Conservation (phyloP, 1,284 basidiomycete genomes). For the Stygiomarasmius scandens region DNA sequence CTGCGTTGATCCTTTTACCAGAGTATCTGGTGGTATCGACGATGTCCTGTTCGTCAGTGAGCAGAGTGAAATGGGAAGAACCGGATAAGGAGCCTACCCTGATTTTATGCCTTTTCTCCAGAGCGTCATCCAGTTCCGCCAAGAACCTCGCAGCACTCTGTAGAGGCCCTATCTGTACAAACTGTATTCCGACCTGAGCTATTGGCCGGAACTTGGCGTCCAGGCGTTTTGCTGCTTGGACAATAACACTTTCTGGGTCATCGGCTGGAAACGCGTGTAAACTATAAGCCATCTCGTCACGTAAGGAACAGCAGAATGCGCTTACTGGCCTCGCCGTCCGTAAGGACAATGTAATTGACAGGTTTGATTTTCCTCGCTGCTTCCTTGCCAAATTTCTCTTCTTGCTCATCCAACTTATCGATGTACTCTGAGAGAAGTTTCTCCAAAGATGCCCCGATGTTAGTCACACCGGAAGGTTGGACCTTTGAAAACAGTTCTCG, state of each 20-base stretch:
- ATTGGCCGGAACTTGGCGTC: constrained; percentile 52
- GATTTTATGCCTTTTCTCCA: constrained; percentile 5
- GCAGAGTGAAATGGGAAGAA: neutral
- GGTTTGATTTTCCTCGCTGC: constrained; percentile 38
- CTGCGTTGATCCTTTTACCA: constrained; percentile 9
- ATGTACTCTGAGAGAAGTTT: constrained; percentile 41
- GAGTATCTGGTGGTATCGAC: constrained; percentile 16
- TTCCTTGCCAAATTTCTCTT: constrained; percentile 26
- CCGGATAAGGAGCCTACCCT: constrained; percentile 1
- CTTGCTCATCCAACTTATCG: constrained; percentile 32
- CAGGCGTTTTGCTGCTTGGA: constrained; percentile 48
- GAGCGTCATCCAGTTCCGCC: constrained; percentile 9
- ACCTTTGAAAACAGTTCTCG: constrained; percentile 40
- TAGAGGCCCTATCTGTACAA: constrained; percentile 15
- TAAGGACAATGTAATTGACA: constrained; percentile 53
- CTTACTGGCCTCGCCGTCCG: constrained; percentile 52
- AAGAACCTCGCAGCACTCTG: constrained; percentile 7
- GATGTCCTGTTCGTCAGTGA: constrained; percentile 14
- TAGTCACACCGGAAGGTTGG: constrained; percentile 41
- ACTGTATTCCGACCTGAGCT: constrained; percentile 44
- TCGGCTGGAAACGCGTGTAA: constrained; percentile 37
- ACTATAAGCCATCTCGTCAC: neutral
- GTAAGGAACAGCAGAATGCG: constrained; percentile 3
- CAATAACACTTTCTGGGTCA: constrained; percentile 53
- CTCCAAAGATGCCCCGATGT: constrained; percentile 45